Evolutionary conservation across 2,329 filamentous ascomycete genomes (phyloP), one percentile per base, ranked within the genome.

Genomic region (Epichloe hybrida): DNA sequence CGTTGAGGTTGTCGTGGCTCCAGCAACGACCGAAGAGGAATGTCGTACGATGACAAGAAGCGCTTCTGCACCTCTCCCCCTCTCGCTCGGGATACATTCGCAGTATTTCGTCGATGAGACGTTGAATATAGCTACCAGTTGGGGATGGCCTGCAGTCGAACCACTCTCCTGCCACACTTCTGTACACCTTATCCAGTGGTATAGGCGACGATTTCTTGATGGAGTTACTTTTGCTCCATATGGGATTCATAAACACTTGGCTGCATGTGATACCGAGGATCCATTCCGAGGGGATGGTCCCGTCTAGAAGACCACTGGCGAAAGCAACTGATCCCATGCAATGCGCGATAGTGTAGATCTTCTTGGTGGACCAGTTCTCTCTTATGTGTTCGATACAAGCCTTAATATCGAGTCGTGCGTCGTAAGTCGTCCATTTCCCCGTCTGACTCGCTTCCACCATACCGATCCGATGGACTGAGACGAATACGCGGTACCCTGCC

Each of bases 1-100:
- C 77, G 65, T 83, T 84, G 34, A 84, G 72, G 61, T 84, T 84
- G 3, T 57, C 61, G 62, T 85, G 81, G 58, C 74, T 80, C 80
- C 80, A 86, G 64, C 54, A 65, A 54, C 77, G 73, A 37, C 80
- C 81, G 56, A 83, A 84, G 13, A 79, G 72, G 23, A 84, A 65
- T 5, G 72, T 73, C 49, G 71, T 69, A 15, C 81, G 74, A 64
- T 84, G 81, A 65, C 81, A 85, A 49, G 71, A 71, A 2, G 76
- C 75, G 54, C 73, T 81, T 60, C 71, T 76, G 67, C 81, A 86
- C 3, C 80, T 69, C 64, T 85, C 81, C 27, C 66, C 66, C 63
- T 8, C 71, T 66, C 11, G 65, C 42, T 75, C 73, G 0, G 80
- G 80, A 58, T 80, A 76, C 46, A 83, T 70, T 1, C 81, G 71